These are phyloP conservation scores for Gloeopeniophorella convolvens DNA, from an alignment of 768 basidiomycete genomes.

Conservation along the genomic window DNA sequence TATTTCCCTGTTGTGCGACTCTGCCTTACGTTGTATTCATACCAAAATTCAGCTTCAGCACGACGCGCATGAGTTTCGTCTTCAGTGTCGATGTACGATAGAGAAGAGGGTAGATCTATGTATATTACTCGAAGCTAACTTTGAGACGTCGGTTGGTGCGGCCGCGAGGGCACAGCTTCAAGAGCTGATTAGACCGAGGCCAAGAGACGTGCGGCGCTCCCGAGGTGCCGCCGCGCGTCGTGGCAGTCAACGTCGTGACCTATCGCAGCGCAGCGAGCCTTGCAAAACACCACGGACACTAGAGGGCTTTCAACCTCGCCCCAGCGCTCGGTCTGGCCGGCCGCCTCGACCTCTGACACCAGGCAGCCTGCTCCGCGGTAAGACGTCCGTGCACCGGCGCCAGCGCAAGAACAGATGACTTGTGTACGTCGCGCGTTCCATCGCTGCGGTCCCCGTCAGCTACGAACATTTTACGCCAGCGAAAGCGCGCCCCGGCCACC, in stretches of 20 bases:
- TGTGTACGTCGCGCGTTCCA: slow-evolving; percentile 91
- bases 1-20: no score
- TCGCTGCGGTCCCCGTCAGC: no score
- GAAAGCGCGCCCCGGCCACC: slow-evolving; percentile 79
- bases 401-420: slow-evolving; percentile 84
- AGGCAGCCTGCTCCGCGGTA: slow-evolving; percentile 79
- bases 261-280: slow-evolving; percentile 29
- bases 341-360: slow-evolving; percentile 87
- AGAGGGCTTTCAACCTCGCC: slow-evolving; percentile 90
- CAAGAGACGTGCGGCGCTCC: slow-evolving; percentile 64
- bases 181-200: slow-evolving; percentile 2
- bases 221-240: slow-evolving; percentile 82
- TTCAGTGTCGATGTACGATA: no score
- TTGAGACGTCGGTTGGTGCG: no score
- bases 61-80: no score
- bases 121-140: no score
- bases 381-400: slow-evolving; percentile 74
- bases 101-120: no score
- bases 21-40: no score
- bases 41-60: no score
- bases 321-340: slow-evolving; percentile 94
- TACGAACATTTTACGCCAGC: no score
- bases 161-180: no score
- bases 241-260: slow-evolving; percentile 98
- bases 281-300: background rate